Conservation (phyloP, 1,139 yeast species). For the Yamadazyma sp. region DNA sequence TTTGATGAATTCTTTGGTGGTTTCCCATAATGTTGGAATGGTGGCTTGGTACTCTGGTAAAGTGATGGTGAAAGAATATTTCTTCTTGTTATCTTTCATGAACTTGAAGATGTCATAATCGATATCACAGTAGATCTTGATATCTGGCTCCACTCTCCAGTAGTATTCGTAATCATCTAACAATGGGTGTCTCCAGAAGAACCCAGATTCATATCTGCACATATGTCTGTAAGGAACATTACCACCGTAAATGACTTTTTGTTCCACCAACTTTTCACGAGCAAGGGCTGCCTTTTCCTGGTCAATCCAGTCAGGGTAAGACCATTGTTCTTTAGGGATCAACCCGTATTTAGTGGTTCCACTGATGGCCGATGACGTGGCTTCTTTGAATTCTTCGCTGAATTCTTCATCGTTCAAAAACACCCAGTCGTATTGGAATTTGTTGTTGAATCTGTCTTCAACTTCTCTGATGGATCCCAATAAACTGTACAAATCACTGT, state of each 20-base stretch:
- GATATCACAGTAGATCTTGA: slow-evolving; percentile 74
- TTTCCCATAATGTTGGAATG: slow-evolving; percentile 79
- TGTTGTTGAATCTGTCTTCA: slow-evolving; percentile 46
- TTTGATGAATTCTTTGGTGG: slow-evolving; percentile 66
- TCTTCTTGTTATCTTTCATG: slow-evolving; percentile 73
- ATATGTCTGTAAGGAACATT: slow-evolving; percentile 71
- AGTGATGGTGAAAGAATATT: slow-evolving; percentile 78
- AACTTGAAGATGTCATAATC: slow-evolving; percentile 80
- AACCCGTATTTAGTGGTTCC: slow-evolving; percentile 45
- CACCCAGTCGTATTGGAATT: slow-evolving; percentile 48
- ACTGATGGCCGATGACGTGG: slow-evolving; percentile 33
- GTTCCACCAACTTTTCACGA: slow-evolving; percentile 52
- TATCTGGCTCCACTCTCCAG: slow-evolving; percentile 95
- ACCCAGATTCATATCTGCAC: slow-evolving; percentile 93
- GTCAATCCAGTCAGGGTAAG: slow-evolving; percentile 60
- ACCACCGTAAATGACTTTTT: slow-evolving; percentile 59
- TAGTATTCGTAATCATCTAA: slow-evolving; percentile 76
- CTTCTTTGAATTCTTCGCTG: slow-evolving; percentile 38
- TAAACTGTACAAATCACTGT: slow-evolving; percentile 36
- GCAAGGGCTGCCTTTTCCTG: slow-evolving; percentile 53
- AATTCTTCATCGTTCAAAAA: slow-evolving; percentile 46
- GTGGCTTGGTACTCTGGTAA: slow-evolving; percentile 82
- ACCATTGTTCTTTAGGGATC: slow-evolving; percentile 49
- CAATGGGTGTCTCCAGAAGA: slow-evolving; percentile 76
- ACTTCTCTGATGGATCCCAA: slow-evolving; percentile 43